phyloP scores from a whole-genome alignment of 257 asterid genomes.

The Echium plantagineum region DNA sequence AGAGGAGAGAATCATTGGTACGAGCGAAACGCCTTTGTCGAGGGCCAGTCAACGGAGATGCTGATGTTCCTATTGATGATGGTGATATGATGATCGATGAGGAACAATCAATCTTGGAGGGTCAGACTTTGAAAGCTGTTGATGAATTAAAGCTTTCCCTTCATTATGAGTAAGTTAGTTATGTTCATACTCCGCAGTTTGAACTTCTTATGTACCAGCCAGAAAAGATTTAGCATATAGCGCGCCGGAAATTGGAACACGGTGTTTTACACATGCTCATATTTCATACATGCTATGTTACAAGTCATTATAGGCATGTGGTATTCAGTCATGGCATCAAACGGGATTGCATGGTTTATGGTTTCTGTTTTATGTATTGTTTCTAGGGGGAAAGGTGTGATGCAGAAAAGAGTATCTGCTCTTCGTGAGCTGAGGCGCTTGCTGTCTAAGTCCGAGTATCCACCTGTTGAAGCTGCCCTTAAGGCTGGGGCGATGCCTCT shows the following conservation, averaged over 20 bases:
- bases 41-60: constrained; percentile 46
- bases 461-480: constrained; percentile 85
- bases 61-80: constrained; percentile 24
- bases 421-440: constrained; percentile 84
- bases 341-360: background rate
- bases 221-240: too few species aligned
- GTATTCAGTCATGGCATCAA: background rate
- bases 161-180: constrained; percentile 51
- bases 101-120: constrained; percentile 62
- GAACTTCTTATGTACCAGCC: too few species aligned
- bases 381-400: constrained; percentile 72
- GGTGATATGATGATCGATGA: constrained; percentile 63
- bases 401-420: constrained; percentile 67
- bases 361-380: constrained; percentile 5
- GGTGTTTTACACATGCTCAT: too few species aligned
- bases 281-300: too few species aligned
- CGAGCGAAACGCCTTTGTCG: constrained; percentile 83
- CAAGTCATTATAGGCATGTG: too few species aligned
- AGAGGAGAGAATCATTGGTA: constrained; percentile 84
- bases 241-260: too few species aligned
- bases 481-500: constrained; percentile 68
- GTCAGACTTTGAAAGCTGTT: constrained; percentile 56
- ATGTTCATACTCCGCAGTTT: constrained; percentile 1
- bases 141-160: constrained; percentile 55
- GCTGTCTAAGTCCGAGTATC: constrained; percentile 77